These are phyloP conservation scores for Coemansia sp. DNA, from an alignment of 192 early-diverging fungal species.

Conservation along the genomic window DNA sequence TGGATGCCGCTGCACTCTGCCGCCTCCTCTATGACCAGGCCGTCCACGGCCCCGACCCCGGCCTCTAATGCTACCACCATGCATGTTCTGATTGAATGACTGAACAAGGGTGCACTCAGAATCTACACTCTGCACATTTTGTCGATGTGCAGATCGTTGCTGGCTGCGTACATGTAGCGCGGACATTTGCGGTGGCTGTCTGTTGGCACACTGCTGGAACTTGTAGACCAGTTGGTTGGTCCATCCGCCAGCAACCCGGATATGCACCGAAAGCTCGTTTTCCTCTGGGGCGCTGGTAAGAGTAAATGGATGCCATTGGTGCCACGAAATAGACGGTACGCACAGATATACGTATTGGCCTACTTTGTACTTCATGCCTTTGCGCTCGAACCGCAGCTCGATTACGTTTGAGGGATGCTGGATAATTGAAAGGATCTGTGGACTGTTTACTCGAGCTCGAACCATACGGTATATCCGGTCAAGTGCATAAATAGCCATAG, in stretches of 20 bases:
- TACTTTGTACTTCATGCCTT: slow-evolving; percentile 52
- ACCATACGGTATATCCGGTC: slow-evolving; percentile 68
- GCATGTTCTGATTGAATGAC: slow-evolving; percentile 3
- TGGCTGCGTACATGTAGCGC: slow-evolving; percentile 1
- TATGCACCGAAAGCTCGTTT: slow-evolving; percentile 69
- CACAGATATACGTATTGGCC: slow-evolving; percentile 76
- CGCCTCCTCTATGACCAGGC: background rate
- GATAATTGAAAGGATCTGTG: slow-evolving; percentile 73
- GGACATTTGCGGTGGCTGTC: background rate
- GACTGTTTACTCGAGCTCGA: slow-evolving; percentile 58
- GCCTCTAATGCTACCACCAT: background rate
- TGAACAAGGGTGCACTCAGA: slow-evolving; percentile 8
- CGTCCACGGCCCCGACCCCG: background rate
- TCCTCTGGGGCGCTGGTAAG: slow-evolving; percentile 79
- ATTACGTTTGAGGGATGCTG: slow-evolving; percentile 79
- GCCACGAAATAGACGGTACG: slow-evolving; percentile 64
- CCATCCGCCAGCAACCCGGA: slow-evolving; percentile 73
- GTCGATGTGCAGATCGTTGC: background rate
- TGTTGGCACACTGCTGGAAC: slow-evolving; percentile 18
- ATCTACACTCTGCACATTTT: slow-evolving; percentile 3
- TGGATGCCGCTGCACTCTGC: slow-evolving; percentile 4
- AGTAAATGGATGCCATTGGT: slow-evolving; percentile 84
- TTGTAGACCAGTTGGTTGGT: slow-evolving; percentile 55
- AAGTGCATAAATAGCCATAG: slow-evolving; percentile 59
- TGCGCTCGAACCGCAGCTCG: slow-evolving; percentile 74